Evolutionary conservation across 2,329 filamentous ascomycete species (phyloP).

Genomic region (Didymella lethalis): DNA sequence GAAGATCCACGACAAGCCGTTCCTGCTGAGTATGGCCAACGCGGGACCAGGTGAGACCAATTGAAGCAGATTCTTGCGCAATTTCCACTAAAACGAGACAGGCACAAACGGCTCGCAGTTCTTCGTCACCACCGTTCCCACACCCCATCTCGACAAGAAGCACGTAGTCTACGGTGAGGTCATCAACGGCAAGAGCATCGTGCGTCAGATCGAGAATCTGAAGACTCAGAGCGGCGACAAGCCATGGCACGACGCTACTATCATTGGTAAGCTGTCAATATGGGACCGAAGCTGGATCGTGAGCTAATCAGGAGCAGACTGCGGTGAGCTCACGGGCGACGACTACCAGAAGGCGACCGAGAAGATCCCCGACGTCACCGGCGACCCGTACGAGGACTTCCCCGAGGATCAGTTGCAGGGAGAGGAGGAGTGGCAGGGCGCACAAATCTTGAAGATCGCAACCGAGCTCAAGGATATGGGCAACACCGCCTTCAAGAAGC

Average conservation of each 20-base stretch:
- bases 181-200: conserved; percentile 86
- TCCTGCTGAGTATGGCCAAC: conserved; percentile 97
- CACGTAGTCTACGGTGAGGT: conserved; percentile 98
- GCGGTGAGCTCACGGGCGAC: conserved; percentile 80
- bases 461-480: conserved; percentile 88
- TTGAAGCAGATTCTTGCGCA: background rate
- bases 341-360: conserved; percentile 72
- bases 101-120: conserved; percentile 97
- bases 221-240: conserved; percentile 79
- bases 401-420: conserved; percentile 76
- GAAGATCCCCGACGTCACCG: conserved; percentile 78
- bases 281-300: background rate
- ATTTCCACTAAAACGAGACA: conserved; percentile 45
- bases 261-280: conserved; percentile 57
- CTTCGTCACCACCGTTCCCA: conserved; percentile 96
- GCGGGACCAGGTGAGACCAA: conserved; percentile 79
- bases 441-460: conserved; percentile 78
- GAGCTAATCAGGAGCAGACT: conserved; percentile 62
- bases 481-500: conserved; percentile 88
- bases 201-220: conserved; percentile 89
- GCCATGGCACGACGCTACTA: conserved; percentile 72
- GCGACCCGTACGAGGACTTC: conserved; percentile 94
- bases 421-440: conserved; percentile 68
- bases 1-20: conserved; percentile 88
- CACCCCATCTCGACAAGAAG: conserved; percentile 93